Evolutionary conservation across 2,329 filamentous ascomycete genomes (phyloP), one percentile per base, ranked within the genome.

Genomic region (Aspergillus ibericus): DNA sequence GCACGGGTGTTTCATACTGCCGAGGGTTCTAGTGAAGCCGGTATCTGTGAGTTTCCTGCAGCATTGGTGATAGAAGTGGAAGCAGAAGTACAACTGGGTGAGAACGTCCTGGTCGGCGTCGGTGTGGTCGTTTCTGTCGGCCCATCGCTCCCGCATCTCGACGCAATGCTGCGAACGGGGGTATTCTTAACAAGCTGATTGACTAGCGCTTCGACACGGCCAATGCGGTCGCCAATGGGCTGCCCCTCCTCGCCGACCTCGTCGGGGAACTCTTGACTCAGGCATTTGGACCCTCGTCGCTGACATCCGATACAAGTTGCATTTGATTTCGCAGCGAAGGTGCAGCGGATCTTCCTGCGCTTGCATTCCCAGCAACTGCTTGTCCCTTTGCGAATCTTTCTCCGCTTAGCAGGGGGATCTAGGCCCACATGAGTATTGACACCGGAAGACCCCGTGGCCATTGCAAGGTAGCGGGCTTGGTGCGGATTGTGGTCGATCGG

Each of bases 211-310:
- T 56, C 46, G 3, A 56, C 32, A 3, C 46, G 44, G 4, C 44
- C 53, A 18, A 56, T 25, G 6, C 55, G 48, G 20, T 52, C 36
- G 4, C 22, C 25, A 4, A 20, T 18, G 18, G 36, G 35, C 5
- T 20, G 51, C 2, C 15, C 40, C 12, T 32, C 29, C 10, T 5
- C 22, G 10, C 29, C 22, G 22, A 15, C 5, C 9, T 76, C 73
- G 29, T 81, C 76, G 1, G 73, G 72, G 22, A 77, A 77, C 51
- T 83, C 81, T 60, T 85, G 83, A 59, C 80, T 76, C 29, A 83
- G 64, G 56, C 82, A 84, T 29, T 38, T 55, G 2, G 51, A 59
- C 2, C 60, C 62, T 3, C 66, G 65, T 3, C 58, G 60, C 25
- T 55, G 52, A 32, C 65, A 68, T 3, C 55, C 53, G n/a, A 52